Evolutionary conservation across 306 rosid species (phyloP).

Genomic region (Cicer bijugum): DNA sequence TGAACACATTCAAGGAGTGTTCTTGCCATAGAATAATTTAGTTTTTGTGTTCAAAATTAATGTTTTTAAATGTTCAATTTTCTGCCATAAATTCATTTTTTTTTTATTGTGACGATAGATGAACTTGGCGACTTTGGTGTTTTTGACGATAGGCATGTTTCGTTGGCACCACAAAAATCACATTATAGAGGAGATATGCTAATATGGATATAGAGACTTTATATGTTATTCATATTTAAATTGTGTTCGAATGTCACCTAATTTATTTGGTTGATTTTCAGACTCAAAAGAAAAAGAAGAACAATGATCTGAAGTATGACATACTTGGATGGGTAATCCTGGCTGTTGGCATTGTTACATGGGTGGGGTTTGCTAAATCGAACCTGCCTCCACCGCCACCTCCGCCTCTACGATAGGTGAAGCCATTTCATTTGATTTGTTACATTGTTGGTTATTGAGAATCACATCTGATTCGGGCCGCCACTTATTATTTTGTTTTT

Average conservation of each 20-base stretch:
- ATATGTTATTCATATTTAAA: background rate
- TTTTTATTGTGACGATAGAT: background rate
- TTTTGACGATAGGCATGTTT: background rate
- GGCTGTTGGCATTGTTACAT: conserved; percentile 68
- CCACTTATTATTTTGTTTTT: conserved; percentile 23
- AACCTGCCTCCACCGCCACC: conserved; percentile 55
- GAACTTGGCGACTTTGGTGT: background rate
- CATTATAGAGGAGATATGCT: background rate
- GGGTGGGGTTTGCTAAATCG: conserved; percentile 68
- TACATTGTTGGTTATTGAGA: conserved; percentile 39
- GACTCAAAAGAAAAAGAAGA: conserved; percentile 58
- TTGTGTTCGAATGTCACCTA: conserved; percentile 11
- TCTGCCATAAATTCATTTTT: background rate
- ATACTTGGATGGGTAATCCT: conserved; percentile 69
- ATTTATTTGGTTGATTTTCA: conserved; percentile 38
- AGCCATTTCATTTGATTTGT: conserved; percentile 43
- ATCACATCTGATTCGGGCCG: conserved; percentile 37
- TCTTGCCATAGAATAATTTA: background rate
- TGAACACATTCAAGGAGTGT: background rate
- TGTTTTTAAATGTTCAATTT: conserved; percentile 16
- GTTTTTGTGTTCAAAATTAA: background rate
- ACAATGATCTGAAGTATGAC: conserved; percentile 62
- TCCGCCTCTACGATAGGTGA: conserved; percentile 51
- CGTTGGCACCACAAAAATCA: background rate
- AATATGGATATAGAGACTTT: background rate